These are phyloP conservation scores for Phytophthora pini DNA, from an alignment of 352 stramenopile species.

Conservation along the genomic window DNA sequence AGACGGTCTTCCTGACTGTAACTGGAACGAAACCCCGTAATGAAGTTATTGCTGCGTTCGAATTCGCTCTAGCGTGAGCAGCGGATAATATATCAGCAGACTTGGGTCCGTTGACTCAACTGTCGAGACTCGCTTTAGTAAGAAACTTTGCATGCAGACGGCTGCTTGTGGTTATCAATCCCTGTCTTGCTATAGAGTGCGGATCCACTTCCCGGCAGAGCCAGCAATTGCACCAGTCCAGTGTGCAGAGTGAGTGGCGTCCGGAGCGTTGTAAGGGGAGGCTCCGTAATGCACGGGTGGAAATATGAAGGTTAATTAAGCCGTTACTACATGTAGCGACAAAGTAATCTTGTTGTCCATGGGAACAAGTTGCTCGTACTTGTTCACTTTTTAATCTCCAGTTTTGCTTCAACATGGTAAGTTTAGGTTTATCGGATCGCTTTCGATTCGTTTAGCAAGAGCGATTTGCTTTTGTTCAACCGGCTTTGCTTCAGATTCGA, in stretches of 20 bases:
- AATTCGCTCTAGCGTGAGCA: slow-evolving; percentile 3
- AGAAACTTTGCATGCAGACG: no score
- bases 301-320: no score
- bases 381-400: slow-evolving; percentile 7
- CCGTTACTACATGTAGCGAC: no score
- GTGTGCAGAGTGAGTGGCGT: not conserved
- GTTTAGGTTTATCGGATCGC: not conserved
- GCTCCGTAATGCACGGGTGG: no score
- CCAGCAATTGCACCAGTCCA: not conserved
- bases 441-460: slow-evolving; percentile 1
- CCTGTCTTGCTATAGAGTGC: slow-evolving; percentile 7
- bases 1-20: not conserved
- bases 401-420: not conserved
- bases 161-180: no score
- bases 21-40: slow-evolving; percentile 9
- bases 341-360: no score
- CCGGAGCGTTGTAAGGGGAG: not conserved
- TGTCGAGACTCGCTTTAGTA: no score
- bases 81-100: slow-evolving; percentile 10
- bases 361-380: not conserved
- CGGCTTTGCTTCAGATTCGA: slow-evolving; percentile 28
- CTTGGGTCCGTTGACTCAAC: not conserved
- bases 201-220: slow-evolving; percentile 5
- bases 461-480: slow-evolving; percentile 19
- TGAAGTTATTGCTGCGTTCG: not conserved